These are phyloP conservation scores for Capsicum pubescens DNA, from an alignment of 257 asterid species.

Conservation along the genomic window DNA sequence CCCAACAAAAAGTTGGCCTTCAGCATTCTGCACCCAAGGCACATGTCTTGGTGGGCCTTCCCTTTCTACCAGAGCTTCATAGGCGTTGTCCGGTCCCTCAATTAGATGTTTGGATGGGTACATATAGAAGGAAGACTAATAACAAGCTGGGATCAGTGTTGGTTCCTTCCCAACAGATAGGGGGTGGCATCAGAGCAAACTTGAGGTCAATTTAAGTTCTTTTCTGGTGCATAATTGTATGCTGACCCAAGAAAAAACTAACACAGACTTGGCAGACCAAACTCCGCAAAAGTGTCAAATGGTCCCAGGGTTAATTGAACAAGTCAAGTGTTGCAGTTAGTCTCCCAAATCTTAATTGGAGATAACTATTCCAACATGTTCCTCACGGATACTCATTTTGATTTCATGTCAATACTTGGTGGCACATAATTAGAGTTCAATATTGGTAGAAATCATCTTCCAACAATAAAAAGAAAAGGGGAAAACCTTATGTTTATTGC, in stretches of 20 bases:
- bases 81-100: background rate
- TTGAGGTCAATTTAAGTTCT: background rate
- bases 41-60: background rate
- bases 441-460: slow-evolving; percentile 35
- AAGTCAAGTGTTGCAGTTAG: background rate
- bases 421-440: background rate
- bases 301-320: background rate
- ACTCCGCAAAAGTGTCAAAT: background rate
- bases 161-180: background rate
- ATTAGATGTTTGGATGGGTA: background rate
- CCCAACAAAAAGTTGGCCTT: background rate
- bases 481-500: slow-evolving; percentile 90
- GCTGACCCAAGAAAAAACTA: slow-evolving; percentile 14
- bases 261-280: slow-evolving; percentile 23
- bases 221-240: background rate
- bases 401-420: slow-evolving; percentile 20
- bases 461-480: slow-evolving; percentile 49
- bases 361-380: slow-evolving; percentile 2
- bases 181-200: background rate
- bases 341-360: slow-evolving; percentile 17
- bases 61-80: background rate
- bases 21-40: background rate
- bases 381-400: background rate
- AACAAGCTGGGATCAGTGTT: slow-evolving; percentile 1
- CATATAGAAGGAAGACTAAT: background rate